Evolutionary conservation across 2,329 filamentous ascomycete genomes (phyloP), one percentile per base, ranked within the genome.

Genomic region (Alternaria burnsii): DNA sequence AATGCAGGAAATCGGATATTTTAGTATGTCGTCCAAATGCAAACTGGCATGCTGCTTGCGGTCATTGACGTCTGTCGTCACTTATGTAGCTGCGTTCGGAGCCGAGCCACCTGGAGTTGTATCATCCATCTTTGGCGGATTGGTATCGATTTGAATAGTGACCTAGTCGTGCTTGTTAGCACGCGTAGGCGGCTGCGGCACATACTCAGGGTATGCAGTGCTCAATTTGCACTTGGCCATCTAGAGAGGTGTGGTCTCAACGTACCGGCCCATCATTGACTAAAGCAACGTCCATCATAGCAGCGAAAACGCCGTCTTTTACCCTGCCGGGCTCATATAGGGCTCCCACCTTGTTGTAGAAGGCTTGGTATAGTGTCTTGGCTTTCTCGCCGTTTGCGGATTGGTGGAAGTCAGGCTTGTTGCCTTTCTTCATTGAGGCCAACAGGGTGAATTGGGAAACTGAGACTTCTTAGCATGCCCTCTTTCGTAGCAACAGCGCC

Each of bases 361-460:
- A 98, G 74, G 90, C 85, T 56, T 94, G 87, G 76, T 98, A 99
- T 7, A 98, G 84, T 62, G 86, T 86, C 71, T 88, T 91, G 24
- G 94, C 95, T 58, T 94, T 88, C 11, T 91, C 88, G 4, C 90
- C 89, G 48, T 87, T 87, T 62, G 94, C 89, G 6, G 95, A 94
- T 12, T 91, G 91, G 77, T 97, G 94, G 72, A 99, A 99, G 77
- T 96, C 91, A 34, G 95, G 96, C 78, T 97, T 98, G 75, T 89
- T 94, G 64, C 94, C 94, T 79, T 98, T 98, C 76, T 94, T 97
- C n/a, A 94, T 94, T 46, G 90, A 91, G 47, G 93, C 96, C 51
- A 97, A 86, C 10, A 99, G 86, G 3, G 95, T 99, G 76, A 99
- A 99, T 80, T 99, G 95, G 14, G 95, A 98, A 46, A 99, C 94